Conservation (phyloP, 2,329 filamentous ascomycete species). For the Cytospora piceicola region DNA sequence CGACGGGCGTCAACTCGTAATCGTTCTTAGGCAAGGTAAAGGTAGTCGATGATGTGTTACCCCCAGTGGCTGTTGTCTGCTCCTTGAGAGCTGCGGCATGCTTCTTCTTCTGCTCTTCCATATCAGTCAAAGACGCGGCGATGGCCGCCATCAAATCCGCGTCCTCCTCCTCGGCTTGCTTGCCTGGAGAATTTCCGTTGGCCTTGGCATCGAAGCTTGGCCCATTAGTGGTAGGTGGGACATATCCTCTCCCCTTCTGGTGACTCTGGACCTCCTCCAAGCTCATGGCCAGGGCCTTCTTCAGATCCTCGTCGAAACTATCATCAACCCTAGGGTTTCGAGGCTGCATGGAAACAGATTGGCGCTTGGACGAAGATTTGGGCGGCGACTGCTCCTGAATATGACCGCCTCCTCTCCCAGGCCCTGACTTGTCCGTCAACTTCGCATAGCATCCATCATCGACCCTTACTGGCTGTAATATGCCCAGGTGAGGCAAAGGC, state of each 20-base stretch:
- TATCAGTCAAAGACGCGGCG: constrained; percentile 89
- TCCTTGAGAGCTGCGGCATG: constrained; percentile 84
- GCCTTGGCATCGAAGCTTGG: constrained; percentile 39
- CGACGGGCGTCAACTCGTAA: constrained; percentile 89
- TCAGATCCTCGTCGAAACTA: constrained; percentile 92
- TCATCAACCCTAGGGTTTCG: constrained; percentile 86
- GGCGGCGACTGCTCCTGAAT: constrained; percentile 50
- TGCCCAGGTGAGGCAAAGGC: constrained; percentile 89
- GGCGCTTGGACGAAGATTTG: constrained; percentile 59
- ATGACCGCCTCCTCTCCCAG: constrained; percentile 41
- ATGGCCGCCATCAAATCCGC: constrained; percentile 93
- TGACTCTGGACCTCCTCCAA: constrained; percentile 86
- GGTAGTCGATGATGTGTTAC: constrained; percentile 52
- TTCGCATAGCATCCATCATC: constrained; percentile 95
- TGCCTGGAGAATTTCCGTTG: constrained; percentile 45
- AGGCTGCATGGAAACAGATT: constrained; percentile 78
- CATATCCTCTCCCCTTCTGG: constrained; percentile 65
- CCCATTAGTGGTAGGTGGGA: constrained; percentile 56
- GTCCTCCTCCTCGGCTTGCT: constrained; percentile 75
- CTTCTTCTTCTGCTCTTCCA: constrained; percentile 96
- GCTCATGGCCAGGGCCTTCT: constrained; percentile 93
- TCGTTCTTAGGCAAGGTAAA: constrained; percentile 79
- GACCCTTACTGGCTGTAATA: constrained; percentile 86
- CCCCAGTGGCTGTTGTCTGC: constrained; percentile 62
- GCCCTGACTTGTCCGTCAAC: constrained; percentile 74